Base-by-base conservation (phyloP, 73 alveolate genomes). In the Paramecium caudatum region DNA sequence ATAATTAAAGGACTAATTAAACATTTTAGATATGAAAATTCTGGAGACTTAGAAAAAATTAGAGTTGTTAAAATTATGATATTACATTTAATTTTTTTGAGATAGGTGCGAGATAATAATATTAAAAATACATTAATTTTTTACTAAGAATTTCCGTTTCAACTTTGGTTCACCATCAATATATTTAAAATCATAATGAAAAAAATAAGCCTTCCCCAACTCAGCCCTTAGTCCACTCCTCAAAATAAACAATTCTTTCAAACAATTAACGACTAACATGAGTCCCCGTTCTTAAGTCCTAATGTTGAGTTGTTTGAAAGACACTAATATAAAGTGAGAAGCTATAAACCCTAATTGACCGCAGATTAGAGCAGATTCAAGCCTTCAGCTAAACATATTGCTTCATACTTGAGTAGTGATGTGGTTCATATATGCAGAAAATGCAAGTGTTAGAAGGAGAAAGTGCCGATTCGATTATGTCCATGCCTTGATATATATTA, bases 181-280 rank as follows among this genome's bases (percentile, higher is more conserved):
- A n/a, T n/a, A n/a, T n/a, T n/a, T n/a, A n/a, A n/a, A n/a, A n/a
- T n/a, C n/a, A n/a, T n/a, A n/a, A n/a, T n/a, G n/a, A n/a, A n/a
- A n/a, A n/a, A n/a, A n/a, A n/a, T n/a, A n/a, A n/a, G n/a, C n/a
- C n/a, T n/a, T n/a, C n/a, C n/a, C n/a, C 30, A 55, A 55, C 23
- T 55, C 12, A 55, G 80, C n/a, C 80, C 80, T 27, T 27, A 55
- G 30, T 55, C 80, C 23, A 55, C 80, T 2, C 16, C 80, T 55
- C 23, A 55, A 43, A 23, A 55, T 23, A 55, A 21, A 55, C 30
- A 55, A 55, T 43, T 27, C 23, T 55, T 55, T 25, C 30, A 55
- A 55, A 55, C 80, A 12, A 27, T 37, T 23, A 27, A 27, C 30
- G 80, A 55, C 7, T 55, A 55, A 12, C 23, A 55, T 55, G 80